Conservation (phyloP, 768 basidiomycete species). For the Lactifluus subvellereus region DNA sequence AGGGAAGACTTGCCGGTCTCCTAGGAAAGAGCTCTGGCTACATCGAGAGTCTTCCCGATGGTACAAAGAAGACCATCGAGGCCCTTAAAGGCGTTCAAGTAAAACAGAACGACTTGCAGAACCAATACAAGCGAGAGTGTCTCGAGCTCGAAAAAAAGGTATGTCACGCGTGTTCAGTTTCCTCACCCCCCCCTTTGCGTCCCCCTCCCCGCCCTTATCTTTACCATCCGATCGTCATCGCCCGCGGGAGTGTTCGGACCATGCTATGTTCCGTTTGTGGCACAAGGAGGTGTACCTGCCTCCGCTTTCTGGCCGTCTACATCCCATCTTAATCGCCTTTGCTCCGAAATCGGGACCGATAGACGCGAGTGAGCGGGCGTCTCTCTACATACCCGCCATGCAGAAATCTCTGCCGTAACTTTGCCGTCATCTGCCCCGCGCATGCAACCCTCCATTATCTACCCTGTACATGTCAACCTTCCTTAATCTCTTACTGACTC, state of each 20-base stretch:
- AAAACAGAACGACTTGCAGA: constrained; percentile 86
- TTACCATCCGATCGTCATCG: not conserved
- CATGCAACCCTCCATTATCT: not conserved
- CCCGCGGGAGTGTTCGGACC: not conserved
- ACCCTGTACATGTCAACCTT: not conserved
- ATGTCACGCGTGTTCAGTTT: constrained; percentile 25
- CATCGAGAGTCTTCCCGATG: constrained; percentile 78
- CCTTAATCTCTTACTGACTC: not conserved
- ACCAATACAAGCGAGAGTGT: constrained; percentile 92
- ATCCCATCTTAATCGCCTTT: constrained; percentile 1
- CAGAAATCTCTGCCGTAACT: constrained; percentile 9
- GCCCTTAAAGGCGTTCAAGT: constrained; percentile 92
- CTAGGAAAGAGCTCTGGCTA: constrained; percentile 93
- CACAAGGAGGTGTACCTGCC: not conserved
- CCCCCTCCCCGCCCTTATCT: not conserved
- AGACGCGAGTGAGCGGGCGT: constrained; percentile 1
- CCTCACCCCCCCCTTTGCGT: not conserved
- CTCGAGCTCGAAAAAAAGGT: constrained; percentile 96
- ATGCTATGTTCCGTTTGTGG: not conserved
- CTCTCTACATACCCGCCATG: not conserved
- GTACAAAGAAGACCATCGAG: constrained; percentile 80
- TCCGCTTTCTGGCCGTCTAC: not conserved
- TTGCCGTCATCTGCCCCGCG: constrained; percentile 4
- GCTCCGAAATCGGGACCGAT: constrained; percentile 14
- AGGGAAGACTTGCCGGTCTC: constrained; percentile 77